These are phyloP conservation scores for Didymella pinodella DNA, from an alignment of 2,329 filamentous ascomycete genomes.

Conservation along the genomic window DNA sequence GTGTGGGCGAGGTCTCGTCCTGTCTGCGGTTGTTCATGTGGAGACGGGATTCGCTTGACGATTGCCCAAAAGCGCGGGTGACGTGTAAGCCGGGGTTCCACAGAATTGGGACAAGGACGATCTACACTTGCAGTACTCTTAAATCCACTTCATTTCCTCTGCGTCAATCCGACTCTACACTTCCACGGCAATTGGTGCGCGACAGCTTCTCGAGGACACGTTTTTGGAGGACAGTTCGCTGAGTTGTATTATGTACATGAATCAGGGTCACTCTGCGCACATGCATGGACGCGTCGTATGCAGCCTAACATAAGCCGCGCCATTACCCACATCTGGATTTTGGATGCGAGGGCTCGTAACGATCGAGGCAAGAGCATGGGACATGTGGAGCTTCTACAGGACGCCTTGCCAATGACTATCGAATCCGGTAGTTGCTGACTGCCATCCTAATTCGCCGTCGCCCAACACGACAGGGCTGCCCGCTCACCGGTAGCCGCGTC, in stretches of 20 bases:
- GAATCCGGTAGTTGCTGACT: constrained; percentile 6
- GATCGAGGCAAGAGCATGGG: constrained; percentile 18
- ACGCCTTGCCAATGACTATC: constrained; percentile 5
- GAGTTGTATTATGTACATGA: neutral
- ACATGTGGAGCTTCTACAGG: constrained; percentile 18
- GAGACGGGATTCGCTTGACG: constrained; percentile 9
- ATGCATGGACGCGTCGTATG: constrained; percentile 2
- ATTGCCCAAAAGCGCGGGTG: constrained; percentile 5
- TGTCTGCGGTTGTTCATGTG: constrained; percentile 3
- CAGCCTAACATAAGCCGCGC: constrained; percentile 13
- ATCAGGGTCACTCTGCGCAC: constrained; percentile 8
- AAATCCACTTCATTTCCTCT: constrained; percentile 28
- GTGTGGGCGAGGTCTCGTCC: neutral
- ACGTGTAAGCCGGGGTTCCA: constrained; percentile 16
- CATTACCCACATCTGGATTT: constrained; percentile 13
- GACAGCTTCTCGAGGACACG: neutral
- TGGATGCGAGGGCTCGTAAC: constrained; percentile 5
- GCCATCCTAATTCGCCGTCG: neutral
- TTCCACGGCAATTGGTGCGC: neutral
- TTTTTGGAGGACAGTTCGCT: neutral
- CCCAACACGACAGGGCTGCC: constrained; percentile 14
- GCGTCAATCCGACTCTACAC: neutral
- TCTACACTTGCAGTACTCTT: constrained; percentile 23
- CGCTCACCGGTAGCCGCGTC: constrained; percentile 11
- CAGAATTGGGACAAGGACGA: constrained; percentile 13